phyloP scores from a whole-genome alignment of 1,139 yeast species.

The Zygosaccharomyces pseudobailii region DNA sequence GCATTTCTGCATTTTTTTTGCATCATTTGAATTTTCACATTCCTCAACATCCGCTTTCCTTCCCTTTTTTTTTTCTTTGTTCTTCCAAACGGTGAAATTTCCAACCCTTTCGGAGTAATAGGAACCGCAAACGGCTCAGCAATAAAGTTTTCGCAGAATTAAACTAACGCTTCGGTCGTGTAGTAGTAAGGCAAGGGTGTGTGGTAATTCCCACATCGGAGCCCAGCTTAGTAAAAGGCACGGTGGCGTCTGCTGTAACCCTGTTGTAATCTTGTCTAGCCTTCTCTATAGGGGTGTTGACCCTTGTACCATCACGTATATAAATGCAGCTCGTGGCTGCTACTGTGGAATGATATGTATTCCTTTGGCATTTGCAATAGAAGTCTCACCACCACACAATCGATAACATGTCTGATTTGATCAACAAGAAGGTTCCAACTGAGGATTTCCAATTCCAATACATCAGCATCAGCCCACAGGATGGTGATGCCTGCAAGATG shows the following conservation, averaged over 20 bases:
- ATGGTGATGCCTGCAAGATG: slow-evolving; percentile 27
- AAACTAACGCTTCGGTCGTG: background rate
- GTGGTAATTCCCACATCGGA: background rate
- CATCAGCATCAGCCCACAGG: slow-evolving; percentile 21
- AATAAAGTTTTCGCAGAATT: background rate
- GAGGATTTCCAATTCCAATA: slow-evolving; percentile 28
- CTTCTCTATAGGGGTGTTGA: background rate
- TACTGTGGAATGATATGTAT: background rate
- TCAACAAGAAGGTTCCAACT: slow-evolving; percentile 25
- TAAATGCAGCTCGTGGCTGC: background rate
- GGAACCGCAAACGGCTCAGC: background rate
- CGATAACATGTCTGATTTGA: slow-evolving; percentile 8
- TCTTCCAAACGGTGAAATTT: background rate
- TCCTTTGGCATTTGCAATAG: too few species aligned
- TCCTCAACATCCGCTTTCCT: background rate
- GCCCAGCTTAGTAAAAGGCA: background rate
- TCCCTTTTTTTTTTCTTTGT: background rate
- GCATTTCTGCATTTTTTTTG: background rate
- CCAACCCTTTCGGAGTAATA: background rate
- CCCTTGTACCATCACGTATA: background rate
- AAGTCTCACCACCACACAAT: background rate
- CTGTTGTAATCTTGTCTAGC: background rate
- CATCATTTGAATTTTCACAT: background rate
- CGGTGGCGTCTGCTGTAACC: background rate
- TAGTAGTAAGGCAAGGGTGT: background rate